phyloP scores from a whole-genome alignment of 2,329 filamentous ascomycete species.

The Ascochyta koolunga region DNA sequence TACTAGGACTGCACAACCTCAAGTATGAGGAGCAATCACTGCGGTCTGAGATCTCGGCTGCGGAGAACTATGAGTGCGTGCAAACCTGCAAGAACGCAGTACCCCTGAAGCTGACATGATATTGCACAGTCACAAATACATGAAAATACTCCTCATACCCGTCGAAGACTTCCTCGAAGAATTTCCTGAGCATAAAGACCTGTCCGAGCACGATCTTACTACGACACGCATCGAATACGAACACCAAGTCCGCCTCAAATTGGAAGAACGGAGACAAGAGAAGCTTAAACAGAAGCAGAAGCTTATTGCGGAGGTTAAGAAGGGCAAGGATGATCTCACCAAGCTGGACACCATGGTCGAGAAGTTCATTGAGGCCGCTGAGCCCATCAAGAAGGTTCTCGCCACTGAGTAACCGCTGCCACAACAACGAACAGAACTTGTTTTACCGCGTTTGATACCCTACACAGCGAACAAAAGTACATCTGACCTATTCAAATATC shows the following conservation, averaged over 20 bases:
- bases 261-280: slow-evolving; percentile 80
- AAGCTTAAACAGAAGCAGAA: slow-evolving; percentile 69
- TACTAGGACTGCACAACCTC: slow-evolving; percentile 91
- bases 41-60: slow-evolving; percentile 85
- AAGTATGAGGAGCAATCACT: slow-evolving; percentile 96
- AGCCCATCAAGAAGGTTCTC: slow-evolving; percentile 85
- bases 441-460: slow-evolving; percentile 18
- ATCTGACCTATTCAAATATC: neutral
- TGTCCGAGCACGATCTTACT: slow-evolving; percentile 82
- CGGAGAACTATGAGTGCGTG: slow-evolving; percentile 87
- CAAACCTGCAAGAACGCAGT: neutral
- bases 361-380: slow-evolving; percentile 89
- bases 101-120: slow-evolving; percentile 18
- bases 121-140: slow-evolving; percentile 76
- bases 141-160: slow-evolving; percentile 82
- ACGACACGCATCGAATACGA: slow-evolving; percentile 91
- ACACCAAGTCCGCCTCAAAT: slow-evolving; percentile 77
- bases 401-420: slow-evolving; percentile 65
- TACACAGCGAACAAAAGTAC: slow-evolving; percentile 16
- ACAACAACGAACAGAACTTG: neutral
- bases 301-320: slow-evolving; percentile 80
- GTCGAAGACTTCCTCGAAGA: slow-evolving; percentile 78
- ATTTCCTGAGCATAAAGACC: slow-evolving; percentile 75
- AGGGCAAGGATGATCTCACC: slow-evolving; percentile 88
- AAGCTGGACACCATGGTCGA: slow-evolving; percentile 91